Percentiles rank a stretch among this genome's conserved stretches.
Conservation (phyloP, 768 basidiomycete species). For the Mycena floridula region DNA sequence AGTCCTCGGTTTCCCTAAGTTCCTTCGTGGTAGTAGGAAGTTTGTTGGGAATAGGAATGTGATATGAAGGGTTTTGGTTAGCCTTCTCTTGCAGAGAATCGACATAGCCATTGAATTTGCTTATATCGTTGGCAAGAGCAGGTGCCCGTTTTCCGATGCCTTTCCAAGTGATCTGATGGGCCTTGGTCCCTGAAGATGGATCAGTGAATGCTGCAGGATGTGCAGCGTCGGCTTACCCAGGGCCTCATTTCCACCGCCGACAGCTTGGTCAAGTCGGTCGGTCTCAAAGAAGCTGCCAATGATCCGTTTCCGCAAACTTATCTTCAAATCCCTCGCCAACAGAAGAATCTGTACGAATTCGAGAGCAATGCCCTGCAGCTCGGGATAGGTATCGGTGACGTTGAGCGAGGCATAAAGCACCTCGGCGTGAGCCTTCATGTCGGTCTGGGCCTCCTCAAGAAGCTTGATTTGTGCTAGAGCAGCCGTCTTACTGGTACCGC, state of each 20-base stretch:
- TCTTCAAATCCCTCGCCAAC: slow-evolving; percentile 14
- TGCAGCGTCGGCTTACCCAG: slow-evolving; percentile 5
- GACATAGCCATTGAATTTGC: not conserved
- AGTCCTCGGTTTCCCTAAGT: not conserved
- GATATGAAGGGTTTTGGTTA: not conserved
- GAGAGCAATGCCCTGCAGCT: not conserved
- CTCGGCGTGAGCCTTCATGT: not conserved
- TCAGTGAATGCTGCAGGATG: not conserved
- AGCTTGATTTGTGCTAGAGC: no score
- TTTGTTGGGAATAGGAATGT: not conserved
- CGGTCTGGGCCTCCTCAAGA: not conserved
- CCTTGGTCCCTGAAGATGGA: not conserved
- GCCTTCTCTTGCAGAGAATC: not conserved
- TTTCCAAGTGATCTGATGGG: not conserved
- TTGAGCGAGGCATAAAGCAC: not conserved
- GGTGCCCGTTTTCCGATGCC: not conserved
- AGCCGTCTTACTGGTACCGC: not conserved
- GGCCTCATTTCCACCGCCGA: slow-evolving; percentile 11
- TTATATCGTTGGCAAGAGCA: not conserved
- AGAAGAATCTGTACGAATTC: not conserved
- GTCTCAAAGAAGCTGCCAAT: slow-evolving; percentile 20
- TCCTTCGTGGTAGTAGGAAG: not conserved
- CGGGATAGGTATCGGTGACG: not conserved
- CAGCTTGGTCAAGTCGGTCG: slow-evolving; percentile 18
- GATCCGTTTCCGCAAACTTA: slow-evolving; percentile 16